Evolutionary conservation across 2,329 filamentous ascomycete species (phyloP).

Genomic region (Westerdykella ornata): DNA sequence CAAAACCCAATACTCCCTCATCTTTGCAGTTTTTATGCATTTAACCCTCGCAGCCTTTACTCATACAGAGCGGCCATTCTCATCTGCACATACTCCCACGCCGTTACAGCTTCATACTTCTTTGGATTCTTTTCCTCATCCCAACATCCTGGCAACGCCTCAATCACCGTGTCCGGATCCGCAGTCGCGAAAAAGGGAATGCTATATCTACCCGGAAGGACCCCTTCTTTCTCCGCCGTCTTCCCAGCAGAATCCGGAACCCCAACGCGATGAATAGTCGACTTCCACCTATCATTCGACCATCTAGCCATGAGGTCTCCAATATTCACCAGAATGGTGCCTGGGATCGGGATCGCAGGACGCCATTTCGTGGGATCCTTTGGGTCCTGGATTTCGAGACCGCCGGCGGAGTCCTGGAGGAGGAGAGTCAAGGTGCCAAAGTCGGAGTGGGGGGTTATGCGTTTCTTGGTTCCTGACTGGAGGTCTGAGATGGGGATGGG

Average conservation of each 20-base stretch:
- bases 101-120: constrained; percentile 38
- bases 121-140: constrained; percentile 25
- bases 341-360: constrained; percentile 24
- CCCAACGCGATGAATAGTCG: constrained; percentile 37
- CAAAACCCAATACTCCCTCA: too few species aligned
- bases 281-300: constrained; percentile 34
- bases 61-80: constrained; percentile 20
- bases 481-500: constrained; percentile 25
- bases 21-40: too few species aligned
- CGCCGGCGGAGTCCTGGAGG: constrained; percentile 40
- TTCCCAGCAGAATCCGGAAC: constrained; percentile 15
- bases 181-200: constrained; percentile 39
- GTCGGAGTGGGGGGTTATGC: constrained; percentile 41
- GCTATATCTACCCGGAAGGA: constrained; percentile 34
- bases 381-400: constrained; percentile 35
- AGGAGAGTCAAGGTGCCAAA: constrained; percentile 40
- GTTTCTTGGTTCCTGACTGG: constrained; percentile 12
- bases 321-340: constrained; percentile 36
- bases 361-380: constrained; percentile 21
- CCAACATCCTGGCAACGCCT: constrained; percentile 33
- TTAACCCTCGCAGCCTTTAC: not conserved
- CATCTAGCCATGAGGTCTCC: constrained; percentile 39
- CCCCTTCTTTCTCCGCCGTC: constrained; percentile 10
- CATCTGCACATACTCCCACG: constrained; percentile 32
- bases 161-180: constrained; percentile 35